Base-by-base conservation (phyloP, 2,329 filamentous ascomycete species). In the Cladobotryum mycophilum region DNA sequence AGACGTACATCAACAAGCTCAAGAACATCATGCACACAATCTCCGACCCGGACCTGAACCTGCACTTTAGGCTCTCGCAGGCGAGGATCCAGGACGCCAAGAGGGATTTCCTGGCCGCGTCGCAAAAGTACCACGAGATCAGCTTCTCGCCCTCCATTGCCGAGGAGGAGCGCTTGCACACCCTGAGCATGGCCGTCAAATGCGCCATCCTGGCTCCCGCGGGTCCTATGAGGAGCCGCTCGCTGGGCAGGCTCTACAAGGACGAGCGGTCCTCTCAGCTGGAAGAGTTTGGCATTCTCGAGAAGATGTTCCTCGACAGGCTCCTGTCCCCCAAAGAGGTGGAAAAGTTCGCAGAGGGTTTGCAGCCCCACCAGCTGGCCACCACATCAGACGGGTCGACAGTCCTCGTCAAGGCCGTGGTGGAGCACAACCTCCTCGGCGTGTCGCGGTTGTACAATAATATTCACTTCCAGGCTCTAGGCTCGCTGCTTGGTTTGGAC, bases 261-360 rank as follows among this genome's bases (percentile, higher is more conserved):
- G 93, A 99, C 68, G 93, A 97, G 58, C 82, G 93, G 30, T 80
- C 88, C 0, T 74, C 76, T 3, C 80, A 84, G 45, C 80, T 93
- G 2, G 81, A 85, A 33, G 89, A 97, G 70, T 92, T 87, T 64
- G 76, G 82, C 45, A 96, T 99, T 48, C 74, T 99, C 13, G 93
- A 97, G 74, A 97, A 97, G 75, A 97, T 99, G 82, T 96, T 95
- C 68, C 78, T 97, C 45, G 89, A 97, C 68, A 82, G 91, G 5
- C 76, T 99, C 3, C 76, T 99, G 45, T 81, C 82, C 1, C 82
- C 86, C 0, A 79, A 76, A n/a, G 93, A 99, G 70, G 89, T 96
- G 40, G 82, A 84, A 36, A 84, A 88, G 49, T 99, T 99, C 64
- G 86, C 91, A 0, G 76, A 86, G 59, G 85, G 84, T 47, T 76